Evolutionary conservation across 106 monocot genomes (phyloP), one percentile per base, ranked within the genome.

Genomic region (Narthecium ossifragum): DNA sequence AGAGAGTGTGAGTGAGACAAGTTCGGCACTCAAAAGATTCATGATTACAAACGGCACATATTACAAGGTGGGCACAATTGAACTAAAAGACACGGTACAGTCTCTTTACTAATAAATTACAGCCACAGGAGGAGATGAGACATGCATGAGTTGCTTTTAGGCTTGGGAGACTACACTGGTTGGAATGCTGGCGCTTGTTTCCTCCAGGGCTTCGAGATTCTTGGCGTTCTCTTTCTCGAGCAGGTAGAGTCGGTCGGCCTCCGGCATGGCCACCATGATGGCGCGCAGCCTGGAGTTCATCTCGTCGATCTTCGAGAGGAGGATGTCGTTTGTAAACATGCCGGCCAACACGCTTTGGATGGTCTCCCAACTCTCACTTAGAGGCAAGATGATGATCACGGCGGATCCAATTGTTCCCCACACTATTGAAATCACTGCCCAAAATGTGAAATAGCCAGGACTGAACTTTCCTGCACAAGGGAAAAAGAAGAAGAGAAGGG

Each of bases 361-460:
- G 15, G 84, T 90, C 15, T 68, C 78, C 90, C 96, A 90, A 63
- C 90, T 96, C 60, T 96, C 96, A 3, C 25, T 65, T 22, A 96
- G 28, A 10, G 96, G 96, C 40, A 90, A 45, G 34, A 90, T 31
- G 39, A 96, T 96, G 69, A 96, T 96, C 26, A 96, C 86, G 3
- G 55, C 75, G 4, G 96, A 96, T 26, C 61, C 96, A 25, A 87
- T 36, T 0, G 86, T 84, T 7, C 96, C 96, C 96, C 96, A 96
- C 11, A 64, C 68, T 47, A 96, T 68, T 5, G 90, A 73, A 26
- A 96, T 76, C 24, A 64, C 64, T 12, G 86, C 83, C 90, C 96
- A 96, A 17, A 96, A 90, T 52, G 94, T 90, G 83, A 96, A 96
- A 77, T 86, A 96, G n/a, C 78, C 73, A 14, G 76, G 23, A 32